Evolutionary conservation across 1,284 basidiomycete genomes (phyloP), one percentile per base, ranked within the genome.

Genomic region (Coniferiporia sulphurascens): DNA sequence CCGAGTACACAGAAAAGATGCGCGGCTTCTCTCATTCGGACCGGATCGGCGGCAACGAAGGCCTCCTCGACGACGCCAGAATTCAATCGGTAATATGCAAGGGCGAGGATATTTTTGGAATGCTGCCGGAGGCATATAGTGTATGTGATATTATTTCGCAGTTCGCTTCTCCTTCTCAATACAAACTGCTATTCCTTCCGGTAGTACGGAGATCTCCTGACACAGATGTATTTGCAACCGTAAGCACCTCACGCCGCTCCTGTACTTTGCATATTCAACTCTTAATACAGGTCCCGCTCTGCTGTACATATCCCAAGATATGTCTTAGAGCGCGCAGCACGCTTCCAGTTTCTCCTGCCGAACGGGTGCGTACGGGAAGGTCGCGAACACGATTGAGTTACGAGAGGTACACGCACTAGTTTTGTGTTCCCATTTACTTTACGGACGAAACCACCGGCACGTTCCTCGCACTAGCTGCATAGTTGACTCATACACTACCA

Each of bases 101-200:
- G 45, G 85, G 85, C 5, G 78, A 79, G 61, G 85, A 87, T 63
- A 81, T 87, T 21, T 87, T 86, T 67, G 79, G 76, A 6, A 85
- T 85, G 83, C 69, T 86, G 9, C 85, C 85, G 13, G 85, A 87
- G 68, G 84, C 82, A 0, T 85, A 84, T 67, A 78, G 78, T 34
- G 49, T 58, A 21, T 6, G 49, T 45, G 12, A 5, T 50, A 72
- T 27, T 27, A 27, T 5, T 27, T 27, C 27, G 27, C 27, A 76
- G 6, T 41, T 35, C 34, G 48, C 50, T 50, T 61, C 44, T 60
- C 66, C 45, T 48, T 66, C 45, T 54, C 49, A 50, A 57, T 62
- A 49, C 65, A 60, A 56, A 38, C 38, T 48, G 43, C 32, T 15
- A 27, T 48, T 17, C 52, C 55, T 52, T 34, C 6, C 21, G 41